Conservation (phyloP, 2,329 filamentous ascomycete species). For the Pseudogymnoascus sp. region DNA sequence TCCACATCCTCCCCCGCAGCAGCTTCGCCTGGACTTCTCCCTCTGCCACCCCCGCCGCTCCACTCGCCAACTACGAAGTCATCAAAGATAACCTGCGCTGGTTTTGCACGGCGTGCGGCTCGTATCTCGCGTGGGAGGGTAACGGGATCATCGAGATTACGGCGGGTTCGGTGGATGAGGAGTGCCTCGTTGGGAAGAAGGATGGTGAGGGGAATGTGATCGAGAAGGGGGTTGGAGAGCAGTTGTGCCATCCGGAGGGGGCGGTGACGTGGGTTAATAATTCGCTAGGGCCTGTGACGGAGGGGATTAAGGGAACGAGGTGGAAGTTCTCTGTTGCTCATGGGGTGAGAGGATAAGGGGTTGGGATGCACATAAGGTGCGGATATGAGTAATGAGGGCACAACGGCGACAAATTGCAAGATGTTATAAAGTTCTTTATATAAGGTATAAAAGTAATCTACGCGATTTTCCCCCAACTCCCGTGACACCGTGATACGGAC, state of each 20-base stretch:
- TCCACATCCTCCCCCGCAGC: slow-evolving; percentile 32
- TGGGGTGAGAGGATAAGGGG: background rate
- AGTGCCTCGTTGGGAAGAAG: slow-evolving; percentile 30
- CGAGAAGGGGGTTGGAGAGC: background rate
- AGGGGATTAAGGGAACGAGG: background rate
- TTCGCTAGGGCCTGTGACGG: background rate
- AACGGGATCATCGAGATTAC: slow-evolving; percentile 28
- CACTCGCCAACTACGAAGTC: slow-evolving; percentile 33
- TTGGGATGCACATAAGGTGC: background rate
- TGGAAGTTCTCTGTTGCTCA: background rate
- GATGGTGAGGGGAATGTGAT: slow-evolving; percentile 12
- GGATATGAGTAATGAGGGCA: background rate
- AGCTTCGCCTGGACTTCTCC: slow-evolving; percentile 29
- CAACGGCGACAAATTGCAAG: background rate
- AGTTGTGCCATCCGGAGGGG: background rate
- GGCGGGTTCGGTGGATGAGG: slow-evolving; percentile 38
- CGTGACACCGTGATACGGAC: slow-evolving; percentile 6
- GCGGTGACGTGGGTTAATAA: background rate
- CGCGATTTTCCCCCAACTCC: background rate
- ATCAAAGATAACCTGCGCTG: slow-evolving; percentile 34
- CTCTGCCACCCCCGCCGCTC: slow-evolving; percentile 29
- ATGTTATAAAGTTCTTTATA: background rate
- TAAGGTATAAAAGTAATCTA: background rate
- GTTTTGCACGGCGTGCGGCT: slow-evolving; percentile 43
- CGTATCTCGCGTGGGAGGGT: slow-evolving; percentile 39